Evolutionary conservation across 2,329 filamentous ascomycete species (phyloP).

Genomic region (Microsporum canis): DNA sequence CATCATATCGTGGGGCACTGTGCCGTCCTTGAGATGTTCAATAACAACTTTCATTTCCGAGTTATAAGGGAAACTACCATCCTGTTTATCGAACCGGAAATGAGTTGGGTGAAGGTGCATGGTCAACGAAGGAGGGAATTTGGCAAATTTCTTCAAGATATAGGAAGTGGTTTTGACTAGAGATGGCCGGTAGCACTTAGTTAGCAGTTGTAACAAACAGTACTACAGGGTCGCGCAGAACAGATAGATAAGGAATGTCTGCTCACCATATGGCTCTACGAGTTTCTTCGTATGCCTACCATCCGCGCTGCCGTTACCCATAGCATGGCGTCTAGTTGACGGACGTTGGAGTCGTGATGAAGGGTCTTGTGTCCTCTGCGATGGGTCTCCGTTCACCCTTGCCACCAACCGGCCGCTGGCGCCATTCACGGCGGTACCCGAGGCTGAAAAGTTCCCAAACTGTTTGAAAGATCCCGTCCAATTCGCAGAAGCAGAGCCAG

Average conservation of each 20-base stretch:
- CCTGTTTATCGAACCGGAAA: slow-evolving; percentile 88
- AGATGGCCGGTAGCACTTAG: background rate
- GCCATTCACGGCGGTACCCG: slow-evolving; percentile 35
- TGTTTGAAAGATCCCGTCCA: slow-evolving; percentile 45
- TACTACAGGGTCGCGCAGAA: background rate
- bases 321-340: slow-evolving; percentile 32
- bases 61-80: slow-evolving; percentile 82
- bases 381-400: slow-evolving; percentile 1
- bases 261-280: slow-evolving; percentile 38
- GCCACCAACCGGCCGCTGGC: slow-evolving; percentile 22
- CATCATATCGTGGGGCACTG: slow-evolving; percentile 80
- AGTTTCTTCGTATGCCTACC: slow-evolving; percentile 28
- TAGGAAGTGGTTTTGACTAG: slow-evolving; percentile 62
- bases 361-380: background rate
- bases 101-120: slow-evolving; percentile 75
- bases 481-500: slow-evolving; percentile 41
- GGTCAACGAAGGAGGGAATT: slow-evolving; percentile 66
- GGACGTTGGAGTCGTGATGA: slow-evolving; percentile 24
- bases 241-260: background rate
- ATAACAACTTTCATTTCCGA: slow-evolving; percentile 78
- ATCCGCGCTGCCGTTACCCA: slow-evolving; percentile 23
- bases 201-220: background rate
- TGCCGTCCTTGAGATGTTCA: slow-evolving; percentile 63
- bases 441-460: slow-evolving; percentile 36
- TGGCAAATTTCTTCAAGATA: slow-evolving; percentile 70